phyloP scores from a whole-genome alignment of 1,284 basidiomycete genomes.

The Rhodotorula sp. region DNA sequence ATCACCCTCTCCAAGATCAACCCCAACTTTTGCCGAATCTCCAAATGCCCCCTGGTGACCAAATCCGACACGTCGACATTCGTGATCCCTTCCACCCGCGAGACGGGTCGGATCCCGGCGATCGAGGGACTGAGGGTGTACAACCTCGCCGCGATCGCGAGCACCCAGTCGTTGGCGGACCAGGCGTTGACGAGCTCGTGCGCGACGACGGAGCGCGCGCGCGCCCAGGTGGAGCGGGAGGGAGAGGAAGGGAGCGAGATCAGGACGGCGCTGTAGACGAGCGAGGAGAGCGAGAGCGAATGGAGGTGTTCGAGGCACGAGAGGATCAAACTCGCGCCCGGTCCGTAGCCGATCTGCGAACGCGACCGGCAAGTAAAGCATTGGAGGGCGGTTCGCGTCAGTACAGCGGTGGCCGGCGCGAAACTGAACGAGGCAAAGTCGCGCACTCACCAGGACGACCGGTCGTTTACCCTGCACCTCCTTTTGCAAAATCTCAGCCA shows the following conservation, averaged over 20 bases:
- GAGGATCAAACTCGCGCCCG: conserved; percentile 57
- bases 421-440: background rate
- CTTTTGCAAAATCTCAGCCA: conserved; percentile 58
- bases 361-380: background rate
- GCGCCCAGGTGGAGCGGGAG: conserved; percentile 52
- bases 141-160: conserved; percentile 56
- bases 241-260: conserved; percentile 56
- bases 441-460: conserved; percentile 49
- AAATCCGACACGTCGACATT: conserved; percentile 51
- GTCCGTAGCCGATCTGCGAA: conserved; percentile 53
- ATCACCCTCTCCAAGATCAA: conserved; percentile 21
- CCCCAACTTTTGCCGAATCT: conserved; percentile 19
- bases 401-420: no score
- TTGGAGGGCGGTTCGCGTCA: no score
- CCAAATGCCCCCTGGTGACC: conserved; percentile 25
- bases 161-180: conserved; percentile 54
- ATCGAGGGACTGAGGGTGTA: conserved; percentile 52
- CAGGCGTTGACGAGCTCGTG: conserved; percentile 54
- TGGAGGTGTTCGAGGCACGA: conserved; percentile 55
- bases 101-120: conserved; percentile 51
- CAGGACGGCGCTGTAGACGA: conserved; percentile 56
- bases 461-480: conserved; percentile 59
- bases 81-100: conserved; percentile 49
- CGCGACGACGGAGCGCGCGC: conserved; percentile 52
- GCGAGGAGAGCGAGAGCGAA: conserved; percentile 39